Conservation (phyloP, 2,329 filamentous ascomycete genomes). For the Fusarium sterilihyphosum region DNA sequence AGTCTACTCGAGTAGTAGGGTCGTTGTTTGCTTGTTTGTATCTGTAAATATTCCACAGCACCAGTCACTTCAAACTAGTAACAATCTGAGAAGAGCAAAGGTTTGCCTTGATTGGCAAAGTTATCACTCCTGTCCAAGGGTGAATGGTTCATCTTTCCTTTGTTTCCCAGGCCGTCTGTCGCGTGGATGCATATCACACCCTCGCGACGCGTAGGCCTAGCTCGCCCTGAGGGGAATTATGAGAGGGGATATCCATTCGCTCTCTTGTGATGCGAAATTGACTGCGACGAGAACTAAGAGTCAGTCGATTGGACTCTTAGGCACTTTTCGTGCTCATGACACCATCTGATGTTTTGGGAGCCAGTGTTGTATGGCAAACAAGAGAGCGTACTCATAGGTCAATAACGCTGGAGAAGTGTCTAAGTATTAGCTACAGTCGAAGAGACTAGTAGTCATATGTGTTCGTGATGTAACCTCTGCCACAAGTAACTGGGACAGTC, state of each 20-base stretch:
- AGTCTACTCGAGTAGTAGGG: background rate
- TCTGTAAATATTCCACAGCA: background rate
- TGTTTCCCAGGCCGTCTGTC: background rate
- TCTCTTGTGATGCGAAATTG: background rate
- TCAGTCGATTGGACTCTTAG: background rate
- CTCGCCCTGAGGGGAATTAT: background rate
- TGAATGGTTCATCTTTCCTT: background rate
- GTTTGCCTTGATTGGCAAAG: background rate
- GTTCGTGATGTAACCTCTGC: background rate
- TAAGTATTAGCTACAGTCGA: background rate
- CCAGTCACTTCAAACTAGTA: background rate
- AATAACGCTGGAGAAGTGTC: background rate
- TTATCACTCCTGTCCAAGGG: background rate
- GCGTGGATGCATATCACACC: background rate
- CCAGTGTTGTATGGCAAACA: fast-evolving
- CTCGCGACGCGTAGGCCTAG: background rate
- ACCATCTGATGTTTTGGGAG: background rate
- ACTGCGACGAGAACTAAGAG: background rate
- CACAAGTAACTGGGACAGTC: background rate
- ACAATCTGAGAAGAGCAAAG: background rate
- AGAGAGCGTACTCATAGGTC: background rate
- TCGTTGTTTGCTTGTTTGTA: background rate
- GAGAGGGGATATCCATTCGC: background rate
- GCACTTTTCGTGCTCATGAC: background rate
- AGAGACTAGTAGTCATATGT: background rate